Evolutionary conservation across 2,329 filamentous ascomycete species (phyloP).

Genomic region (Aureobasidium sp.): DNA sequence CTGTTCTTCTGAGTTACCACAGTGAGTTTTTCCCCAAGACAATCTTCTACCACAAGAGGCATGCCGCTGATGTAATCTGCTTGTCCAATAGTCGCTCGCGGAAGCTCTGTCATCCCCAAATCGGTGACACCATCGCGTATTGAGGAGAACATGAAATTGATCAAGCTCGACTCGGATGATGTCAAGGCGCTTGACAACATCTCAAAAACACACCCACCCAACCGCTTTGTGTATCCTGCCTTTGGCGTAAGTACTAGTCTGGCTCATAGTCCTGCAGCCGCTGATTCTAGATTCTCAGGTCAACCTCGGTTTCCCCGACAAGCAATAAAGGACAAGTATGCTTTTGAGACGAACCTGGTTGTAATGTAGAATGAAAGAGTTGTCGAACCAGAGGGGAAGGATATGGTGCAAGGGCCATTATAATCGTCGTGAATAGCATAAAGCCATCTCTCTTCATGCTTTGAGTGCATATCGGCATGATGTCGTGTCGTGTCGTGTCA

Average conservation of each 20-base stretch:
- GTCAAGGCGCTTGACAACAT: slow-evolving; percentile 44
- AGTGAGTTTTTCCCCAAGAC: slow-evolving; percentile 40
- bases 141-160: slow-evolving; percentile 60
- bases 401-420: not conserved
- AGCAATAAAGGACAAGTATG: slow-evolving; percentile 24
- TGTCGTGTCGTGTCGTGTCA: not conserved
- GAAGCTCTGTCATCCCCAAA: slow-evolving; percentile 66
- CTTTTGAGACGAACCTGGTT: not conserved
- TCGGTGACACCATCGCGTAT: slow-evolving; percentile 63
- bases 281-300: slow-evolving; percentile 24
- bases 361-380: not conserved
- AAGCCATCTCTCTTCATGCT: not conserved
- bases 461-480: not conserved
- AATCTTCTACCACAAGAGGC: not conserved
- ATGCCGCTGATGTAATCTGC: not conserved
- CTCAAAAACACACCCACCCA: slow-evolving; percentile 41
- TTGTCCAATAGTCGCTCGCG: slow-evolving; percentile 51
- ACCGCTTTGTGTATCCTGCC: slow-evolving; percentile 42
- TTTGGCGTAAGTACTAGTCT: slow-evolving; percentile 34
- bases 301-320: slow-evolving; percentile 44
- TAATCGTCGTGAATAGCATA: not conserved
- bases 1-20: slow-evolving; percentile 65
- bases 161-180: slow-evolving; percentile 59
- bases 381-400: no score
- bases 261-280: slow-evolving; percentile 6